phyloP scores from a whole-genome alignment of 2,329 filamentous ascomycete genomes.

The Trichophyton verrucosum region DNA sequence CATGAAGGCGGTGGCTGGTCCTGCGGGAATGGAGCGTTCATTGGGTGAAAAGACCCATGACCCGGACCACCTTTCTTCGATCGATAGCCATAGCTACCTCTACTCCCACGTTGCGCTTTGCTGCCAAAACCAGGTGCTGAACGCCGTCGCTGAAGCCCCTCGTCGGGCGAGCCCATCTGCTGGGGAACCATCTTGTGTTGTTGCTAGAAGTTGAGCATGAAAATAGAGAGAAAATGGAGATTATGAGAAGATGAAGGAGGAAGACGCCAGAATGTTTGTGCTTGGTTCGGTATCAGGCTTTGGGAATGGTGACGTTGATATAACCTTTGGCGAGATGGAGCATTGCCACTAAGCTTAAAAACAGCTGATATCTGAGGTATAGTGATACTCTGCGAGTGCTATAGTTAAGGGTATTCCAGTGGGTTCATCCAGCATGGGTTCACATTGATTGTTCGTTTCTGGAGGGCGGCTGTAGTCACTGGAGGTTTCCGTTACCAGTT shows the following conservation, averaged over 20 bases:
- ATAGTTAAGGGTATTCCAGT: background rate
- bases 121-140: conserved; percentile 7
- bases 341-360: background rate
- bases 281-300: background rate
- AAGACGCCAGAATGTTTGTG: background rate
- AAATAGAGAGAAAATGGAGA: background rate
- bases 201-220: background rate
- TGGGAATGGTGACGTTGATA: background rate
- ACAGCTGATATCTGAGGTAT: background rate
- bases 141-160: conserved; percentile 4
- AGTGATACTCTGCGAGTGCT: background rate
- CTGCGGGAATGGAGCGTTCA: conserved; percentile 7
- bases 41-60: conserved; percentile 5
- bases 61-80: conserved; percentile 13
- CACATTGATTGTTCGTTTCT: background rate
- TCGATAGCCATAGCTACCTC: conserved; percentile 8
- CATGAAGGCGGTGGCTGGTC: conserved; percentile 17
- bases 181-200: background rate
- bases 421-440: background rate
- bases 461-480: background rate
- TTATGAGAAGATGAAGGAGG: background rate
- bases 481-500: too few relatives aligned
- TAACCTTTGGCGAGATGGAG: background rate
- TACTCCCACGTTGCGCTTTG: conserved; percentile 12
- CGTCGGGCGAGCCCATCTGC: background rate